Evolutionary conservation across 2,329 filamentous ascomycete species (phyloP).

Genomic region (Nothophoma quercina): DNA sequence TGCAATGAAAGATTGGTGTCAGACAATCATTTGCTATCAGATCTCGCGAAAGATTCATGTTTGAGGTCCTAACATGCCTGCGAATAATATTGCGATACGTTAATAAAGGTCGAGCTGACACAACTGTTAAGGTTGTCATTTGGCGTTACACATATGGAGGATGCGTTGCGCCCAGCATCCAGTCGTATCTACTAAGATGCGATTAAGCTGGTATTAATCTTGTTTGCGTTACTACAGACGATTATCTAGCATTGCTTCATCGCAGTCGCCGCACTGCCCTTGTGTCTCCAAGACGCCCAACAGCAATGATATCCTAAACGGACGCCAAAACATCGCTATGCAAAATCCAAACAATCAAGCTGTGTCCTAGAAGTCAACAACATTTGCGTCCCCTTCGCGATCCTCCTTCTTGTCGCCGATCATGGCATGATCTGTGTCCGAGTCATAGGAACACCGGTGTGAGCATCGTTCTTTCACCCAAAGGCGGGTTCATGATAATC

Average conservation of each 20-base stretch:
- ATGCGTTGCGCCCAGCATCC: too few relatives aligned
- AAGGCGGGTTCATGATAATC: background rate
- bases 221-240: background rate
- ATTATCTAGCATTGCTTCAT: constrained; percentile 7
- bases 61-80: too few relatives aligned
- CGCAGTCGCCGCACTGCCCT: background rate
- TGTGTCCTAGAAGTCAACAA: constrained; percentile 1
- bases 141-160: too few relatives aligned
- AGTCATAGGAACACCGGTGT: constrained; percentile 13
- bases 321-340: constrained; percentile 20
- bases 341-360: constrained; percentile 15
- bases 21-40: too few relatives aligned
- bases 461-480: background rate
- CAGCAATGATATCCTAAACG: constrained; percentile 7
- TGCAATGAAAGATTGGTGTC: too few relatives aligned
- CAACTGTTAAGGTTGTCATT: too few relatives aligned
- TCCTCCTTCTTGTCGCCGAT: background rate
- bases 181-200: too few relatives aligned
- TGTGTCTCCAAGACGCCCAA: background rate
- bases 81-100: too few relatives aligned
- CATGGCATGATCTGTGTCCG: too few relatives aligned
- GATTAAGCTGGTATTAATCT: constrained; percentile 1
- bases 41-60: too few relatives aligned
- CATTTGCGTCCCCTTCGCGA: too few relatives aligned
- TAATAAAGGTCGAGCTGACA: too few relatives aligned